Percentiles rank a stretch among this genome's conserved stretches.
Evolutionary conservation across 2,329 filamentous ascomycete genomes (phyloP).

Genomic region (Apiospora sp.): DNA sequence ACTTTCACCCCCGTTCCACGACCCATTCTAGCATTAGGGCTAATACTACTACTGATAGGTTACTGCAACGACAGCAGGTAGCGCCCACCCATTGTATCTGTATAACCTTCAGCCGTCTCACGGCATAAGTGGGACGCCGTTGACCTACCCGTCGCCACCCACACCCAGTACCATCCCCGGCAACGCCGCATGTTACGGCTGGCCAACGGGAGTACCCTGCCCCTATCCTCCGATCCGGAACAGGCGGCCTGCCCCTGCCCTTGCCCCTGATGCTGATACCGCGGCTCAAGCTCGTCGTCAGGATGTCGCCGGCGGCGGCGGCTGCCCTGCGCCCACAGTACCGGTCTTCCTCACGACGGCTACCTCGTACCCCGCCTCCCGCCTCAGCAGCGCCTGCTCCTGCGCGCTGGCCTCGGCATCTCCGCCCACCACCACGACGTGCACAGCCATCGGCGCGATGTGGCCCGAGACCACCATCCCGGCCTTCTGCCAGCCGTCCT

Average conservation of each 20-base stretch:
- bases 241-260: not conserved
- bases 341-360: conserved; percentile 9
- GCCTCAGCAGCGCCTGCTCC: conserved; percentile 20
- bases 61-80: not conserved
- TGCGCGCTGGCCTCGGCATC: not conserved
- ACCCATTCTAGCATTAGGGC: not conserved
- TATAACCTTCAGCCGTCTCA: not conserved
- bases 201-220: not conserved
- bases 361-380: conserved; percentile 13
- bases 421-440: not conserved
- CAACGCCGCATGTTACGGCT: conserved; percentile 12
- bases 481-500: conserved; percentile 20
- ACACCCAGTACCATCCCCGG: conserved; percentile 18
- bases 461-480: conserved; percentile 5
- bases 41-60: not conserved
- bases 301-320: not conserved
- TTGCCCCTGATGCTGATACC: not conserved
- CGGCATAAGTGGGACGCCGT: not conserved
- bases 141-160: conserved; percentile 13
- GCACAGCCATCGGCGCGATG: conserved; percentile 5
- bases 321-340: not conserved
- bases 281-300: not conserved
- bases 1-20: not conserved
- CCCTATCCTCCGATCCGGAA: not conserved
- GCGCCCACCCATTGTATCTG: conserved; percentile 7